Percentiles rank a stretch among this genome's conserved stretches.
phyloP scores from a whole-genome alignment of 352 stramenopile species.

The Globisporangium radiosum region DNA sequence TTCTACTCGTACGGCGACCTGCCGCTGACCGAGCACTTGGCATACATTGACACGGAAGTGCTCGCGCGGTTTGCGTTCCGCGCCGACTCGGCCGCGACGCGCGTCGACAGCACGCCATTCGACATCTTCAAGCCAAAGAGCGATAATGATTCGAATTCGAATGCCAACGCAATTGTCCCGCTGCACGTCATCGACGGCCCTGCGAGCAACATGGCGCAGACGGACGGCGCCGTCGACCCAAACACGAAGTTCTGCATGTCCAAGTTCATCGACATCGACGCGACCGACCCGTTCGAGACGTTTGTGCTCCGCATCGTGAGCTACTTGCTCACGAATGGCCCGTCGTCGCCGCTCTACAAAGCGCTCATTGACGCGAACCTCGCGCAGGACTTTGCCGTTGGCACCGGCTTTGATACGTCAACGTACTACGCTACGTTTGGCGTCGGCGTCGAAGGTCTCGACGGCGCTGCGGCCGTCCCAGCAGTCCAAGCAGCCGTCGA shows the following conservation, averaged over 20 bases:
- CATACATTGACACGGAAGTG: conserved; percentile 67
- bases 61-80: conserved; percentile 61
- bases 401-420: conserved; percentile 75
- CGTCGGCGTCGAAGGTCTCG: conserved; percentile 70
- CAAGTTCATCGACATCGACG: conserved; percentile 61
- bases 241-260: conserved; percentile 77
- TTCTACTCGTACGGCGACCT: conserved; percentile 90
- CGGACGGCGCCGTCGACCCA: conserved; percentile 31
- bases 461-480: conserved; percentile 39
- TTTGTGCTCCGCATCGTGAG: conserved; percentile 76
- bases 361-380: conserved; percentile 71
- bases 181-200: conserved; percentile 47
- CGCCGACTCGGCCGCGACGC: conserved; percentile 35
- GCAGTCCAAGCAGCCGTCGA: conserved; percentile 54
- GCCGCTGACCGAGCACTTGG: conserved; percentile 64
- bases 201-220: conserved; percentile 49
- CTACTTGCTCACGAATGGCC: conserved; percentile 73
- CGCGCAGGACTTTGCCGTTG: conserved; percentile 69
- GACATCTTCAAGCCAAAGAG: conserved; percentile 23
- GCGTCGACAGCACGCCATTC: conserved; percentile 40
- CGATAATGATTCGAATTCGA: no score
- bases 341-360: conserved; percentile 78
- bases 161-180: conserved; percentile 4
- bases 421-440: conserved; percentile 74
- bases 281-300: conserved; percentile 66